A percentile compares a stretch with the other conserved stretches of the same genome.
These are phyloP conservation scores for Musa balbisiana DNA, from an alignment of 202 grass and related monocot species.

Conservation along the genomic window DNA sequence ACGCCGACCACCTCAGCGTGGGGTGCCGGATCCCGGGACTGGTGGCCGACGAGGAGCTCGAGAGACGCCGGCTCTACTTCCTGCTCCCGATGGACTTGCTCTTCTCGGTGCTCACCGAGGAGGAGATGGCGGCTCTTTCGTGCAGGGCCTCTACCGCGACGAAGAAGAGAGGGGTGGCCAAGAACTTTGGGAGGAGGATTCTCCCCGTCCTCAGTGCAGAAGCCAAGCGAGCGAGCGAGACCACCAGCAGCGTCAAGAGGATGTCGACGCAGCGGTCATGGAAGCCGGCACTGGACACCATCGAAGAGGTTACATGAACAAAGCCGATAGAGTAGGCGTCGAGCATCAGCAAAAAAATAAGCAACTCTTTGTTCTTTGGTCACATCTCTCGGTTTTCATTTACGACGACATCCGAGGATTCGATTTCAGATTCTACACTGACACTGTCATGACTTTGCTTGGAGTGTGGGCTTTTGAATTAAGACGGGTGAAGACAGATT, in stretches of 20 bases:
- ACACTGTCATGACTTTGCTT: too few species aligned
- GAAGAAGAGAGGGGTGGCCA: constrained; percentile 23
- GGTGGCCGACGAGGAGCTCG: constrained; percentile 48
- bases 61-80: constrained; percentile 57
- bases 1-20: constrained; percentile 36
- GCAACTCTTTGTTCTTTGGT: too few species aligned
- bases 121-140: constrained; percentile 64
- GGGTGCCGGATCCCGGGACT: constrained; percentile 65
- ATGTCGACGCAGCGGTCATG: constrained; percentile 23
- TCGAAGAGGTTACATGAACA: constrained; percentile 15
- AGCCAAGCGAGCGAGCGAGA: constrained; percentile 5
- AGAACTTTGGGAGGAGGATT: constrained; percentile 26
- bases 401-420: too few species aligned
- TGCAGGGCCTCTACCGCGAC: constrained; percentile 30
- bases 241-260: neutral
- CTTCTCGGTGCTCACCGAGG: constrained; percentile 88
- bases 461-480: too few species aligned
- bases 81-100: constrained; percentile 89
- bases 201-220: constrained; percentile 42
- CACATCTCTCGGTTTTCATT: too few species aligned
- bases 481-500: too few species aligned
- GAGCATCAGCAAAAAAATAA: too few species aligned
- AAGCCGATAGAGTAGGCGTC: too few species aligned
- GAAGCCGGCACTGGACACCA: constrained; percentile 21
- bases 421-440: too few species aligned